Conservation (phyloP, 768 basidiomycete genomes). For the Sistotremastrum niveocremeum region DNA sequence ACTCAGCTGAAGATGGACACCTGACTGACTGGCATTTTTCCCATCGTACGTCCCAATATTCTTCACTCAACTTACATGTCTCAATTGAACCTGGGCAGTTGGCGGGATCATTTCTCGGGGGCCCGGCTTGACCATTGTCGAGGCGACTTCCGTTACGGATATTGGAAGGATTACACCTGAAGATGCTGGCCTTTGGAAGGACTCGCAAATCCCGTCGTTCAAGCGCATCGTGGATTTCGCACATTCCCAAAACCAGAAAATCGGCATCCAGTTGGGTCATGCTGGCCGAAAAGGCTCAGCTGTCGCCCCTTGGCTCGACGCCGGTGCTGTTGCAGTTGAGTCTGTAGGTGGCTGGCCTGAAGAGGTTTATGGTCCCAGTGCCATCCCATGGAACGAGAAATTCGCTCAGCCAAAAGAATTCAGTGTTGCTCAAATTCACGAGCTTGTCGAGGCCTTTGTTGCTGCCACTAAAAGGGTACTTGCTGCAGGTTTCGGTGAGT, state of each 20-base stretch:
- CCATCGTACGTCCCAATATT: not conserved
- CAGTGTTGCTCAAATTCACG: conserved; percentile 40
- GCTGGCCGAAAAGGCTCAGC: conserved; percentile 25
- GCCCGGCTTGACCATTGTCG: conserved; percentile 24
- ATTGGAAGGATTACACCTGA: conserved; percentile 21
- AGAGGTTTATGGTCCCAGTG: conserved; percentile 43
- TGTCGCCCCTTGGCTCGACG: too few relatives aligned
- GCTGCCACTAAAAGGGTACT: conserved; percentile 38
- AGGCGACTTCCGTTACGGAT: conserved; percentile 24
- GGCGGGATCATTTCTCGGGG: conserved; percentile 6
- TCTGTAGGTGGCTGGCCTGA: conserved; percentile 24
- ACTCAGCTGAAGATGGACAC: conserved; percentile 11
- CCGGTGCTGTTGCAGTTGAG: too few relatives aligned
- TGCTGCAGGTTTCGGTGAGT: conserved; percentile 37
- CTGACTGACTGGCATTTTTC: conserved; percentile 8
- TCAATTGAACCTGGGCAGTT: not conserved
- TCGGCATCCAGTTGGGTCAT: conserved; percentile 34
- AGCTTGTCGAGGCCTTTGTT: conserved; percentile 41
- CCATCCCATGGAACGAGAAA: conserved; percentile 26
- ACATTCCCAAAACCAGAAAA: conserved; percentile 24
- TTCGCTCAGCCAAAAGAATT: conserved; percentile 45
- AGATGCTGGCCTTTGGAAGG: conserved; percentile 26
- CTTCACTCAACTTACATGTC: too few relatives aligned
- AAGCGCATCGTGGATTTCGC: conserved; percentile 29
- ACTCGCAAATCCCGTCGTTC: conserved; percentile 25